phyloP scores from a whole-genome alignment of 2,329 filamentous ascomycete species.

The Venturiaceae sp. region DNA sequence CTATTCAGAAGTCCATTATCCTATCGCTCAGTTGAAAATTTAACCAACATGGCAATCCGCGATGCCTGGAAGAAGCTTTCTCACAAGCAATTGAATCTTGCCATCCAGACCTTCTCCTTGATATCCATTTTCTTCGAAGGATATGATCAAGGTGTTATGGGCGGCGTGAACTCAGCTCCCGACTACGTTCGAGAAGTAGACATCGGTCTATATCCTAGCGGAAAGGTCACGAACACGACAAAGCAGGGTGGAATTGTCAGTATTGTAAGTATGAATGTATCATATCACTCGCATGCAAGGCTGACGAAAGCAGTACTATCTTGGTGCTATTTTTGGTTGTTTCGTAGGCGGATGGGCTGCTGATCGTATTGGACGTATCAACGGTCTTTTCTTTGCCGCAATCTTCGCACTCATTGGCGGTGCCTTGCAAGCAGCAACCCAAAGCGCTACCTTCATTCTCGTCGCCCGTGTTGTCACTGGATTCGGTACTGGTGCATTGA shows the following conservation, averaged over 20 bases:
- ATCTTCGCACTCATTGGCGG: conserved; percentile 49
- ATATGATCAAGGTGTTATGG: conserved; percentile 25
- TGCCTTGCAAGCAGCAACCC: conserved; percentile 47
- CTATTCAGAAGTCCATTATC: not conserved
- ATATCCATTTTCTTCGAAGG: conserved; percentile 21
- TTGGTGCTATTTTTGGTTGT: conserved; percentile 44
- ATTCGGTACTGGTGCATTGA: conserved; percentile 48
- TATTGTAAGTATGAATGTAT: not conserved
- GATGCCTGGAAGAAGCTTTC: not conserved
- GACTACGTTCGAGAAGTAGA: conserved; percentile 18
- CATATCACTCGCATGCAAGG: not conserved
- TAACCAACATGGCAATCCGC: not conserved
- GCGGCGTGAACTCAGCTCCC: conserved; percentile 21
- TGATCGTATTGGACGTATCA: conserved; percentile 50
- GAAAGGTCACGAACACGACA: conserved; percentile 15
- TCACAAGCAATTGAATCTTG: not conserved
- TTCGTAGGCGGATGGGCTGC: conserved; percentile 48
- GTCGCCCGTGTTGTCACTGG: conserved; percentile 50
- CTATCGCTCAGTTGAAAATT: too few relatives aligned
- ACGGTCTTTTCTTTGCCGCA: conserved; percentile 51
- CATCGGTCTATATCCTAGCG: conserved; percentile 13
- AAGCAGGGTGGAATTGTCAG: conserved; percentile 22
- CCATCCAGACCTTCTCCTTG: not conserved
- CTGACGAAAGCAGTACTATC: conserved; percentile 15
- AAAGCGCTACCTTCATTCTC: conserved; percentile 46